Conservation (phyloP, 352 stramenopile genomes). For the Halophytophthora batemanensis region DNA sequence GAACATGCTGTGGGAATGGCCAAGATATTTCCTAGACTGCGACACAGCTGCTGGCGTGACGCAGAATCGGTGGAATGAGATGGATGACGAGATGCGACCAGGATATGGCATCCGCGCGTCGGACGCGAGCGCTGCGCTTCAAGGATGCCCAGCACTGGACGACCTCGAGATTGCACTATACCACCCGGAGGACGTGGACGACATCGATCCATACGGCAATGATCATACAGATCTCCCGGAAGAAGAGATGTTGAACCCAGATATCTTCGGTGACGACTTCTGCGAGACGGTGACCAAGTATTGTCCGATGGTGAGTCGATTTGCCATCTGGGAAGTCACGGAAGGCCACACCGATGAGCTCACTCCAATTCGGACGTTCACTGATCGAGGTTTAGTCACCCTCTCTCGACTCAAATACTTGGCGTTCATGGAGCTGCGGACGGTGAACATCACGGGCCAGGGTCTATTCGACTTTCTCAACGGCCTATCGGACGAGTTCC, state of each 20-base stretch:
- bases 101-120: constrained; percentile 17
- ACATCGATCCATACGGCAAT: constrained; percentile 20
- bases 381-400: constrained; percentile 21
- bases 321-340: constrained; percentile 28
- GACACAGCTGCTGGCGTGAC: not conserved
- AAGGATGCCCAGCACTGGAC: constrained; percentile 24
- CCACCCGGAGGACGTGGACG: constrained; percentile 23
- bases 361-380: constrained; percentile 27
- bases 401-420: constrained; percentile 27
- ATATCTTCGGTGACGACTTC: constrained; percentile 34
- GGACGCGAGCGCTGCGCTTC: constrained; percentile 19
- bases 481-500: constrained; percentile 22
- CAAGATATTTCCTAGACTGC: constrained; percentile 21
- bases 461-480: constrained; percentile 39
- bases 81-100: not conserved
- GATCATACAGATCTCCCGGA: constrained; percentile 15
- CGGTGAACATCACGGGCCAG: constrained; percentile 31
- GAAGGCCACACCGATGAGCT: constrained; percentile 22
- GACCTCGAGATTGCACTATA: constrained; percentile 32
- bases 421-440: constrained; percentile 27
- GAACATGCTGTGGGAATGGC: constrained; percentile 41
- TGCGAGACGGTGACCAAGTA: constrained; percentile 15
- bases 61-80: constrained; percentile 1
- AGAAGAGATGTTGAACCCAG: constrained; percentile 16
- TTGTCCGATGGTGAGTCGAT: constrained; percentile 19